Evolutionary conservation across 2,329 filamentous ascomycete species (phyloP), one percentile per base, ranked within the genome.

Genomic region (Hypoxylon sp.): DNA sequence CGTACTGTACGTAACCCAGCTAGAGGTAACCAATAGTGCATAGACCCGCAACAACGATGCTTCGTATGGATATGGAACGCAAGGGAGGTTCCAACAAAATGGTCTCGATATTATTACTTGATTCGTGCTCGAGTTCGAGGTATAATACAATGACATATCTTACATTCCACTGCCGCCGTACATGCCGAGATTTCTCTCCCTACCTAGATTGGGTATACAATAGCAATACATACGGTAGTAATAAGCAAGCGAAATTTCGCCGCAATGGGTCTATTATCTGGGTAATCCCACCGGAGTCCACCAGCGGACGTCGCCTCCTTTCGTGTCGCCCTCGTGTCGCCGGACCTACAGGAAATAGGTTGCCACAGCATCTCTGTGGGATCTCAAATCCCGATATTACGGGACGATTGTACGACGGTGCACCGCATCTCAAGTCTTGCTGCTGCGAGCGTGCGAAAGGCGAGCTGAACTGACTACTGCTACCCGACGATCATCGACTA

Each of bases 1-100:
- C 35, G 31, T 33, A 53, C 31, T 31, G 50, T 68, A 69, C 66
- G 63, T 69, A 69, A 60, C 53, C 47, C 47, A 35, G 33, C 39
- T 19, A 50, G 50, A 31, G 35, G 53, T 67, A 63, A 33, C 56
- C 55, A n/a, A 42, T 65, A 46, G 48, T 39, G 48, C 51, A 64
- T 33, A 63, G 56, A 44, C 54, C 65, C 52, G 62, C 57, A 57
- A 62, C 58, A 37, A 63, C 54, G 47, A 56, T 58, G 35, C 48
- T 44, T 44, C 29, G 47, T 33, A 42, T 63, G 54, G 54, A 35
- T 62, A 31, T 58, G 50, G 46, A 53, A 64, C 42, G 67, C 58
- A 66, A 67, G 63, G 63, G 63, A 63, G 9, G 51, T 51, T 59
- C 63, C 57, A 53, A 56, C 37, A 39, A 19, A 37, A 26, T 6